Percentiles rank a stretch among this genome's conserved stretches.
Conservation (phyloP, 805 yeast genomes). For the Lachancea thermotolerans region DNA sequence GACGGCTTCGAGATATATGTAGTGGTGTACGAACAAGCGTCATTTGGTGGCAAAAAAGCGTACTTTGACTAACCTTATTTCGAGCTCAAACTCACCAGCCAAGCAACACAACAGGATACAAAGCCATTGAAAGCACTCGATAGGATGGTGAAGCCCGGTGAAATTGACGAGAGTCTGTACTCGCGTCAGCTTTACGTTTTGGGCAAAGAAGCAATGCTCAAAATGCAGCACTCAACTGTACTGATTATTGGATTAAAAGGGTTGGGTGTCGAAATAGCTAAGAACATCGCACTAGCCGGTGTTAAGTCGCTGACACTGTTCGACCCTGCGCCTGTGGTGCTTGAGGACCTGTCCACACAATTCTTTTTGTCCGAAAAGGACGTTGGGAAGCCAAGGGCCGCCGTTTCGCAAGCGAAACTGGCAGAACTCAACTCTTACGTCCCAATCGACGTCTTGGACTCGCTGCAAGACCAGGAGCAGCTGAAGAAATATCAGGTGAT, state of each 20-base stretch:
- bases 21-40: neutral
- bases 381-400: constrained; percentile 73
- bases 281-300: constrained; percentile 94
- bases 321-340: constrained; percentile 64
- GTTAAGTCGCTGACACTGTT: constrained; percentile 83
- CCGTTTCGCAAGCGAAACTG: constrained; percentile 56
- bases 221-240: constrained; percentile 93
- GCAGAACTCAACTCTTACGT: constrained; percentile 86
- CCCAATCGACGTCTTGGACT: constrained; percentile 62
- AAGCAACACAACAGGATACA: neutral
- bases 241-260: constrained; percentile 86
- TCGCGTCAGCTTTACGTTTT: constrained; percentile 94
- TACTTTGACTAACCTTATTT: neutral
- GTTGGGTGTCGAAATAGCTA: constrained; percentile 92
- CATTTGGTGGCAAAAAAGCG: neutral
- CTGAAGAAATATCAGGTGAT: constrained; percentile 62
- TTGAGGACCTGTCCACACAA: constrained; percentile 80
- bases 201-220: constrained; percentile 97
- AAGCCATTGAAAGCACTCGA: neutral
- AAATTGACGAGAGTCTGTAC: constrained; percentile 89
- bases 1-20: neutral
- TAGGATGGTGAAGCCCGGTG: constrained; percentile 27
- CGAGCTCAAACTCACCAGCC: too few species aligned
- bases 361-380: constrained; percentile 70
- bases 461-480: constrained; percentile 44